Base-by-base conservation (phyloP, 225 moss, liverwort and hornwort species). In the Sphagnum contortum region DNA sequence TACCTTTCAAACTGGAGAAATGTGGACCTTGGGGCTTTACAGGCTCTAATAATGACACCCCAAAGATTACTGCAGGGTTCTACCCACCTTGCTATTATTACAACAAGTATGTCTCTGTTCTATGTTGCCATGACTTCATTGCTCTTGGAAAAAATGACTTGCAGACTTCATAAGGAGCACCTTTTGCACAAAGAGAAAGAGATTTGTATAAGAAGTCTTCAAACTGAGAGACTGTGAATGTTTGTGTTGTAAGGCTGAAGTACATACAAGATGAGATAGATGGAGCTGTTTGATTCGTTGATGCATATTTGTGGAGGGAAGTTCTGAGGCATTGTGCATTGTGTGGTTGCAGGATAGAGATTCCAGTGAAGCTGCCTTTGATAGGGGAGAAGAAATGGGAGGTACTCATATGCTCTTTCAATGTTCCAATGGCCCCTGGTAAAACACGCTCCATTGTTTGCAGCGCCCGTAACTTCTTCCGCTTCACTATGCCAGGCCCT, bases 371-470 rank as follows among this genome's bases (percentile, higher is more conserved):
- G 67, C 75, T 96, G 3, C 90, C 92, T 3, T 73, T 96, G 50
- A 80, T 92, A 2, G 89, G 88, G 14, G 79, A 80, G 3, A 86
- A 96, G 48, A 83, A 69, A 8, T 96, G 90, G 92, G 84, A 82
- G 57, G 84, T 96, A 55, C 69, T 87, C 74, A 96, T 96, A 54
- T 96, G 96, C 66, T 96, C 96, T 46, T 96, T 96, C 69, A 96
- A 92, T 72, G 76, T 92, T 72, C 96, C 96, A 45, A 92, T 96
- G 92, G 90, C 96, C 44, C 92, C 92, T 2, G 96, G 96, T 4
- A 90, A 96, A 69, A 96, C 92, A 2, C 84, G 96, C 59, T 96
- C 96, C 53, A 90, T 96, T 49, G 96, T 96, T 5, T 92, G 88
- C 80, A 92, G 92, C 69, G 88, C 92, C 0, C 77, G 96, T 5